phyloP scores from a whole-genome alignment of 495 filamentous ascomycete species.

The Tirmania nivea region DNA sequence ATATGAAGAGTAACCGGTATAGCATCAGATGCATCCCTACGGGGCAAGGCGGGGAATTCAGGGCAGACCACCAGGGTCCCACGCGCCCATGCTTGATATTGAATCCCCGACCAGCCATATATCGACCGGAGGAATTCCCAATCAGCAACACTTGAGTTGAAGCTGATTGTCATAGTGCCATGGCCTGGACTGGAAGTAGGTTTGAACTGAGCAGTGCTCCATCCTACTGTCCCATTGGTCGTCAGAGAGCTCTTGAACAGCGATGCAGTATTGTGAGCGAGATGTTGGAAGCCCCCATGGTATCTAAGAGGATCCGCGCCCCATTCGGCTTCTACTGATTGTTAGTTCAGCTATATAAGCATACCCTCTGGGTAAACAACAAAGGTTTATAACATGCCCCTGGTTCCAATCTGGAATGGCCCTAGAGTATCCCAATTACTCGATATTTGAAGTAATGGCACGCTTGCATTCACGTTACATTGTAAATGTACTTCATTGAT shows the following conservation, averaged over 20 bases:
- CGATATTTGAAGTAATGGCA: conserved; percentile 6
- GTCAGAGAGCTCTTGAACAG: conserved; percentile 29
- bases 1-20: conserved; percentile 24
- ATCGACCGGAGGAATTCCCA: conserved; percentile 31
- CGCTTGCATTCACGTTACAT: too few species aligned
- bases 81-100: conserved; percentile 38
- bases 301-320: conserved; percentile 36
- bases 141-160: conserved; percentile 29
- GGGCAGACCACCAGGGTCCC: conserved; percentile 24
- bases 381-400: conserved; percentile 25
- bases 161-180: conserved; percentile 20
- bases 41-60: not conserved
- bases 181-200: conserved; percentile 4
- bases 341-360: not conserved
- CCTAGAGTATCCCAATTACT: conserved; percentile 32
- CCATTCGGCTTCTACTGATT: conserved; percentile 33
- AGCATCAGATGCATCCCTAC: conserved; percentile 2
- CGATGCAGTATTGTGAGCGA: conserved; percentile 22
- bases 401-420: conserved; percentile 38
- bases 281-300: conserved; percentile 29
- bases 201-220: conserved; percentile 22
- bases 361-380: not conserved
- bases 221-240: conserved; percentile 27
- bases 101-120: conserved; percentile 38
- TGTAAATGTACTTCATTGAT: too few species aligned